Evolutionary conservation across 2,329 filamentous ascomycete genomes (phyloP), one percentile per base, ranked within the genome.

Genomic region (Xenosphaeropsis pyriputrescens): DNA sequence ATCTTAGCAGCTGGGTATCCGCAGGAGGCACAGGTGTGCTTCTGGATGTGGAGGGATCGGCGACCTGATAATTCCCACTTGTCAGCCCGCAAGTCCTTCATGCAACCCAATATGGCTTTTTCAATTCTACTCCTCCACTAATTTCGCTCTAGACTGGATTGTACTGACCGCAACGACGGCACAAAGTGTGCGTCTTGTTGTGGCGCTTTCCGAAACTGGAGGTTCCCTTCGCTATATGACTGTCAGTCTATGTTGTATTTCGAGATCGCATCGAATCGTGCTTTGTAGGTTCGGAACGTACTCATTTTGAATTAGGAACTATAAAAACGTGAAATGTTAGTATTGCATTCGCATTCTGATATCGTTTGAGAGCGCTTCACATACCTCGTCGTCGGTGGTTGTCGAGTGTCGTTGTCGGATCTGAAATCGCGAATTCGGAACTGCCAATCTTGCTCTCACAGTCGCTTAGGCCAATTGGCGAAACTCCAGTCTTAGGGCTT

Each of bases 21-120:
- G 76, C 91, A 98, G 51, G 71, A 71, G 56, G 89, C 67, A 75
- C 91, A 98, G 62, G 86, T 93, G 70, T 94, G 81, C 84, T 98
- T 98, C 76, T 98, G 91, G 72, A 96, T 79, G 81, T 98, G 91
- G 68, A 95, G 80, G 59, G 91, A 94, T 64, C 91, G 88, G 64
- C 84, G 82, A 70, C 89, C 86, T 93, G 57, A 31, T 39, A 17
- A 36, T 22, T 35, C 18, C 12, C 34, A 17, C n/a, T 42, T 35
- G 45, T 55, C 47, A 55, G 52, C 43, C 29, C 35, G 26, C 5
- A 19, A 15, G 14, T 38, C 37, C 32, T 8, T 19, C 14, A 32
- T n/a, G 14, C 12, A 15, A 6, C 26, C 35, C 19, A 29, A 22
- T 36, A 29, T 30, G 5, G 29, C n/a, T 19, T 35, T 8, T 44